These are phyloP conservation scores for Aspergillus floridensis DNA, from an alignment of 2,329 filamentous ascomycete genomes.

Conservation along the genomic window DNA sequence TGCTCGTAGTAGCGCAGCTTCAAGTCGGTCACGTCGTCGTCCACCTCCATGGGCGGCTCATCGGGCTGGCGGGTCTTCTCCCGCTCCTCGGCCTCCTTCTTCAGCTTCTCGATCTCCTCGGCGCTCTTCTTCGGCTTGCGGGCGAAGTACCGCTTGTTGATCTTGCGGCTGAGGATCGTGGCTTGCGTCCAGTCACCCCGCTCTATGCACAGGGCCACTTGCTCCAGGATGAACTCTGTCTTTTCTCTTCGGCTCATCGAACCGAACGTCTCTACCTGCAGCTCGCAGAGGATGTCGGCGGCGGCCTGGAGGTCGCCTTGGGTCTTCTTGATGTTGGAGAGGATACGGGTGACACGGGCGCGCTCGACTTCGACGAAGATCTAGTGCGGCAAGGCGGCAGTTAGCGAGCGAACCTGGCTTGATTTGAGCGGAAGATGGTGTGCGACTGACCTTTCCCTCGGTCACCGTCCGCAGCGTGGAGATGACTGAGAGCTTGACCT, in stretches of 20 bases:
- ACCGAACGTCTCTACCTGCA: slow-evolving; percentile 98
- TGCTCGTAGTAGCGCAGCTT: slow-evolving; percentile 97
- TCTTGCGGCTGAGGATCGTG: slow-evolving; percentile 89
- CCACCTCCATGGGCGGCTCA: slow-evolving; percentile 68
- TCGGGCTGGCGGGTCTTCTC: slow-evolving; percentile 78
- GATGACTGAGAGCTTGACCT: slow-evolving; percentile 89
- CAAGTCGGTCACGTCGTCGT: slow-evolving; percentile 91
- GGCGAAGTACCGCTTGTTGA: slow-evolving; percentile 88
- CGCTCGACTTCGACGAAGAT: slow-evolving; percentile 99
- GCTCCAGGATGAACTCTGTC: slow-evolving; percentile 96
- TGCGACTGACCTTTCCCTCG: slow-evolving; percentile 75
- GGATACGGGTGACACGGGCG: slow-evolving; percentile 87
- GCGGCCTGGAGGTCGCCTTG: slow-evolving; percentile 90
- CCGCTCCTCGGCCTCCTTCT: slow-evolving; percentile 73
- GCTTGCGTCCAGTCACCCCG: slow-evolving; percentile 96
- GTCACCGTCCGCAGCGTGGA: slow-evolving; percentile 94
- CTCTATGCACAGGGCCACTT: slow-evolving; percentile 92
- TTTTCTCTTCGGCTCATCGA: slow-evolving; percentile 97
- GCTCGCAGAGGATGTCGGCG: slow-evolving; percentile 89
- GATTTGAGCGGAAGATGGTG: not conserved
- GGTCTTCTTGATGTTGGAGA: slow-evolving; percentile 96
- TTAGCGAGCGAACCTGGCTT: not conserved
- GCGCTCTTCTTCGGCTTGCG: slow-evolving; percentile 87
- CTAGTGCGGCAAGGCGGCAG: slow-evolving; percentile 38
- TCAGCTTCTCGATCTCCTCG: slow-evolving; percentile 86